Evolutionary conservation across 2,329 filamentous ascomycete species (phyloP).

Genomic region (Paramyrothecium sp.): DNA sequence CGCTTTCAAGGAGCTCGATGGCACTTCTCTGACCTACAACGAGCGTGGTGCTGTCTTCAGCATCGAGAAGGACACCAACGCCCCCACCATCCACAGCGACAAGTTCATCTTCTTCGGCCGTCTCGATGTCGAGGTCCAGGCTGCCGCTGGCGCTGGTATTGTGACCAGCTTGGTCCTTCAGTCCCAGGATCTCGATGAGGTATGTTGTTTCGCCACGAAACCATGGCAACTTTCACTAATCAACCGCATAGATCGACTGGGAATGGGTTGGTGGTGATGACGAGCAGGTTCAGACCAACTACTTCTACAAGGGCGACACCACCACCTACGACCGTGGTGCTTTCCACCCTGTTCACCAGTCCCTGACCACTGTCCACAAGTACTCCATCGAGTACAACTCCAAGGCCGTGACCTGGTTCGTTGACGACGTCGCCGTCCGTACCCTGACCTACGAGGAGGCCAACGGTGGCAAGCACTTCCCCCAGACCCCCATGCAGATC

Average conservation of each 20-base stretch:
- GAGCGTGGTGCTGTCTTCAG: slow-evolving; percentile 54
- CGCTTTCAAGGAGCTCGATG: slow-evolving; percentile 44
- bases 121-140: slow-evolving; percentile 76
- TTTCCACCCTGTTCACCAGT: slow-evolving; percentile 56
- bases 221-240: background rate
- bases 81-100: slow-evolving; percentile 69
- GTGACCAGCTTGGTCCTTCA: slow-evolving; percentile 89
- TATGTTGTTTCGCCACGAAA: slow-evolving; percentile 4
- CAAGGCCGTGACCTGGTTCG: slow-evolving; percentile 60
- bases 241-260: slow-evolving; percentile 73
- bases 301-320: slow-evolving; percentile 73
- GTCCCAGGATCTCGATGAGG: slow-evolving; percentile 77
- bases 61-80: slow-evolving; percentile 66
- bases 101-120: slow-evolving; percentile 98
- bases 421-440: slow-evolving; percentile 62
- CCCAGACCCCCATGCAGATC: slow-evolving; percentile 72
- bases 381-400: slow-evolving; percentile 70
- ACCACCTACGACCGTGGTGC: slow-evolving; percentile 69
- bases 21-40: slow-evolving; percentile 48
- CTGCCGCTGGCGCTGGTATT: slow-evolving; percentile 78
- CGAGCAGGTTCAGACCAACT: slow-evolving; percentile 81
- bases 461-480: slow-evolving; percentile 57
- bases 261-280: slow-evolving; percentile 84
- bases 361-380: slow-evolving; percentile 59
- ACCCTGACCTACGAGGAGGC: slow-evolving; percentile 60